These are phyloP conservation scores for Dactylonectria estremocensis DNA, from an alignment of 2,329 filamentous ascomycete species.

Conservation along the genomic window DNA sequence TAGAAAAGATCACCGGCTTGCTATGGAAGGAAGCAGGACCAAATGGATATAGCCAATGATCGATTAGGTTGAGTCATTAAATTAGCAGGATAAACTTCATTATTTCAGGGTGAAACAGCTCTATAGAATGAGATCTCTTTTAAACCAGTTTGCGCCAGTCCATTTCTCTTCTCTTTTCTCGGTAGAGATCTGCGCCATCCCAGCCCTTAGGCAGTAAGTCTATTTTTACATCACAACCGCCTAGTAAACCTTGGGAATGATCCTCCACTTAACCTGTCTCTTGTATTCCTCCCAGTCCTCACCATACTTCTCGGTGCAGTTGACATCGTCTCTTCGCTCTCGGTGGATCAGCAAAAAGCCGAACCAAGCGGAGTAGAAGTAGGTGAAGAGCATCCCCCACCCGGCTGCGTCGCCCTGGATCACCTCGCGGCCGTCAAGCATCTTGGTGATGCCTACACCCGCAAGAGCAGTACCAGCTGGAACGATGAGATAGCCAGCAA, in stretches of 20 bases:
- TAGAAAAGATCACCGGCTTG: background rate
- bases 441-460: constrained; percentile 65
- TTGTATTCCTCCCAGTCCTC: constrained; percentile 91
- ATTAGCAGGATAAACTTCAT: too few species aligned
- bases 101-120: too few species aligned
- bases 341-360: constrained; percentile 86
- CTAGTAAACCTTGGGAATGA: constrained; percentile 78
- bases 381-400: constrained; percentile 89
- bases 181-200: too few species aligned
- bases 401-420: constrained; percentile 80
- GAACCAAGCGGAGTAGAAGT: constrained; percentile 94
- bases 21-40: too few species aligned
- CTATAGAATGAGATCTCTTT: too few species aligned
- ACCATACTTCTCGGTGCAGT: constrained; percentile 89
- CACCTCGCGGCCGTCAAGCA: constrained; percentile 72
- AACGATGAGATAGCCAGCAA: constrained; percentile 83
- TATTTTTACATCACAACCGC: background rate
- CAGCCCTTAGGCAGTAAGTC: background rate
- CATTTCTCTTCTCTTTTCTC: too few species aligned
- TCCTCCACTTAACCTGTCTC: constrained; percentile 81
- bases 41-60: too few species aligned
- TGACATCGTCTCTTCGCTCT: constrained; percentile 86
- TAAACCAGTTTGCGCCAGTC: too few species aligned
- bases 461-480: constrained; percentile 60
- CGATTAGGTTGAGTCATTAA: too few species aligned